These are phyloP conservation scores for Phytophthora sp. DNA, from an alignment of 352 stramenopile genomes.

Conservation along the genomic window DNA sequence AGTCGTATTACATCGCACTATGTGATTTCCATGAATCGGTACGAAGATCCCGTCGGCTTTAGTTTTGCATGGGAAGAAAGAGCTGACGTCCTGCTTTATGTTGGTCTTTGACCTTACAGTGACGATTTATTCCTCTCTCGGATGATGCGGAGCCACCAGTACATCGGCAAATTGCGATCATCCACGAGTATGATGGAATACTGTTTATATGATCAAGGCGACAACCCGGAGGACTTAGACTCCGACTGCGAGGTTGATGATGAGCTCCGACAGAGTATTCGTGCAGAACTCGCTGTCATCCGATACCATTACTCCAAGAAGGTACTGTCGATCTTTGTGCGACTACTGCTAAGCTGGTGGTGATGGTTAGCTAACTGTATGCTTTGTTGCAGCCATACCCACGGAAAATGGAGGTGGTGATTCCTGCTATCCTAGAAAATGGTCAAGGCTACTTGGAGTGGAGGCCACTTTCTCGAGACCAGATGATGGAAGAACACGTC, in stretches of 20 bases:
- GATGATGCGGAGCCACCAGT: slow-evolving; percentile 85
- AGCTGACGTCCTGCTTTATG: neutral
- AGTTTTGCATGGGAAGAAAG: neutral
- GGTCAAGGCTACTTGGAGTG: slow-evolving; percentile 69
- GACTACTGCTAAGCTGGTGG: no score
- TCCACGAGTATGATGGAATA: slow-evolving; percentile 88
- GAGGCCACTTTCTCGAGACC: slow-evolving; percentile 71
- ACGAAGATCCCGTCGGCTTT: neutral
- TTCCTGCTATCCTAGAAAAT: slow-evolving; percentile 73
- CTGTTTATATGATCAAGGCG: slow-evolving; percentile 82
- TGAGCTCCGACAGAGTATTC: slow-evolving; percentile 76
- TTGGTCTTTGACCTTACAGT: slow-evolving; percentile 23
- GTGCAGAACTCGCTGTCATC: slow-evolving; percentile 74
- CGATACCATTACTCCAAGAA: slow-evolving; percentile 80
- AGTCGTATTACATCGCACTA: slow-evolving; percentile 87
- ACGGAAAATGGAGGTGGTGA: slow-evolving; percentile 86
- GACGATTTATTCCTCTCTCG: slow-evolving; percentile 84
- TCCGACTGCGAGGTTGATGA: slow-evolving; percentile 84
- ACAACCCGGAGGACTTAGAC: slow-evolving; percentile 87
- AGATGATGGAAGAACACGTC: slow-evolving; percentile 83
- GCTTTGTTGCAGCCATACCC: slow-evolving; percentile 65
- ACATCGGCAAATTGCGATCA: slow-evolving; percentile 86
- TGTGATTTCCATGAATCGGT: slow-evolving; percentile 88
- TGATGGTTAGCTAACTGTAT: no score
- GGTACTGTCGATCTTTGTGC: slow-evolving; percentile 20